Base-by-base conservation (phyloP, 1,139 yeast genomes). In the Hyphopichia khmerensis region DNA sequence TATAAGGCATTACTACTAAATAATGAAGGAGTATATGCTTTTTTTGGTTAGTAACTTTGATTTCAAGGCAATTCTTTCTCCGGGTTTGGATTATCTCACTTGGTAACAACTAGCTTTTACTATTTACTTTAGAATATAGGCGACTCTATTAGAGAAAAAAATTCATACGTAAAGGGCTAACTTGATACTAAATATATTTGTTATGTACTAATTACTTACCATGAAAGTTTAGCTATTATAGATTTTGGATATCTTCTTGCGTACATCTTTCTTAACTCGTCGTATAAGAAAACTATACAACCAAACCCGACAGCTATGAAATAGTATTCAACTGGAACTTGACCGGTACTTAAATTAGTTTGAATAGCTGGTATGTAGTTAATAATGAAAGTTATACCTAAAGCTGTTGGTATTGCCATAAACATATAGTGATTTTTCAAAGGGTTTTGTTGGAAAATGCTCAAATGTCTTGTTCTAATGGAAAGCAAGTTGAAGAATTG, bases 231-330 rank as follows among this genome's bases (percentile, higher is more conserved):
- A 2, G 79, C 76, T n/a, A 69, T 23, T n/a, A 67, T 35, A 1
- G 71, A 52, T 6, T 56, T 48, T 6, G 79, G 79, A 43, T 62
- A 54, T 40, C 48, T 64, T 51, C 82, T 64, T n/a, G 58, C 64
- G 13, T 51, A 23, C 27, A 57, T 49, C 53, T 77, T 77, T 49
- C 82, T 60, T 24, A 59, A 35, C 52, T 77, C 82, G 47, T 77
- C 82, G 45, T 62, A 62, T 5, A 51, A 43, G 38, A 75, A 49
- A 5, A 75, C 64, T 6, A 67, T 56, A 3, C 57, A 31, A 3
- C 80, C 82, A 50, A 76, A 72, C 0, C 75, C 79, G 32, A 75
- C 38, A 1, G 81, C 75, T 41, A 75, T 65, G 50, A 77, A 69
- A 51, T 69, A 77, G 52, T 71, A 70, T 48, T 72, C 75, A n/a